Evolutionary conservation across 1,284 basidiomycete genomes (phyloP), one percentile per base, ranked within the genome.

Genomic region (Rhizoctonia solani): DNA sequence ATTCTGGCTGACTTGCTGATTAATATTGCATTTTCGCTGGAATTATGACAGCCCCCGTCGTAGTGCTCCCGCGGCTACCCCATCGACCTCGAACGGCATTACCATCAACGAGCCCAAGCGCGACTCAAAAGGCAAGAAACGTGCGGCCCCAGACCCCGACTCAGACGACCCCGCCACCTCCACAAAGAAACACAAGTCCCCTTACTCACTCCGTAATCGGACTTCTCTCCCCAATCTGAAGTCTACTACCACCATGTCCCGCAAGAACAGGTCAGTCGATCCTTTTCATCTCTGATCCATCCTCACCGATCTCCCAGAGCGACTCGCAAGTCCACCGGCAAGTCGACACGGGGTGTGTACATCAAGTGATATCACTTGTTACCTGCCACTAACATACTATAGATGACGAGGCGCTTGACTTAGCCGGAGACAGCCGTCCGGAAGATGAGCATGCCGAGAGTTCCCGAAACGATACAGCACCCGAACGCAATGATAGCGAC

Each of bases 71-170:
- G 58, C 46, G 3, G 47, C 47, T 16, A 29, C n/a, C 27, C 19
- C 29, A 11, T 30, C 42, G 6, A 37, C 47, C 8, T 75, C 84
- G 67, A 79, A 90, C 58, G 86, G n/a, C n/a, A n/a, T n/a, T n/a
- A n/a, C 83, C 68, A 91, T 91, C 78, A 87, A 86, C 85, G 90
- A 72, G 59, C 68, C 69, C 52, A 54, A 67, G 30, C 52, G 52
- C 27, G 70, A 72, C 46, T 47, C 50, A 71, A 92, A 92, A 79
- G 90, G 90, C 70, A 92, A 92, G 85, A 92, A 92, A 79, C 89
- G 90, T 73, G 90, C 90, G 49, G 83, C 80, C 25, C 87, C 88
- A 54, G 89, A 90, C 78, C 77, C 79, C 46, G 77, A 78, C 70
- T 84, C 84, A 56, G 84, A 86, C 74, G 87, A 89, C 27, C 29